These are phyloP conservation scores for Trametes polyzona DNA, from an alignment of 1,284 basidiomycete genomes.

Conservation along the genomic window DNA sequence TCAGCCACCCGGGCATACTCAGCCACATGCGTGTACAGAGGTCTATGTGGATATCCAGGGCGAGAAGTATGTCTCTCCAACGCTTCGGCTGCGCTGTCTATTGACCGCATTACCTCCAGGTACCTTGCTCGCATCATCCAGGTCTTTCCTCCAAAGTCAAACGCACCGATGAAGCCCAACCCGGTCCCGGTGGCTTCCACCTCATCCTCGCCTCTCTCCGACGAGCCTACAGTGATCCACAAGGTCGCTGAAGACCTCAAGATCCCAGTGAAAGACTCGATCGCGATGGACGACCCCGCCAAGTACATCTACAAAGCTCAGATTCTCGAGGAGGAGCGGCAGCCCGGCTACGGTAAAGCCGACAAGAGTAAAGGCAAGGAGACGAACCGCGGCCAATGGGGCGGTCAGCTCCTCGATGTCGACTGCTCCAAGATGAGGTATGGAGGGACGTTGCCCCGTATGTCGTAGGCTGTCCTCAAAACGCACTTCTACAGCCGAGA, in stretches of 20 bases:
- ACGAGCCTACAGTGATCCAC: slow-evolving; percentile 49
- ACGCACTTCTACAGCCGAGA: slow-evolving; percentile 70
- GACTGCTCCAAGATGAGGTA: slow-evolving; percentile 81
- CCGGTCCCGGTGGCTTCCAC: slow-evolving; percentile 27
- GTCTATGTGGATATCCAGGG: slow-evolving; percentile 84
- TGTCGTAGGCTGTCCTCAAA: neutral
- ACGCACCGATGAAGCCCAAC: slow-evolving; percentile 5
- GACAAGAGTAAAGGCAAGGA: slow-evolving; percentile 55
- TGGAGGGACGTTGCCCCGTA: slow-evolving; percentile 11
- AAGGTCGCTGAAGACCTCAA: slow-evolving; percentile 82
- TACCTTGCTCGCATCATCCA: slow-evolving; percentile 79
- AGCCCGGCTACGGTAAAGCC: slow-evolving; percentile 60
- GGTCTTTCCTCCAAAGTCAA: slow-evolving; percentile 64
- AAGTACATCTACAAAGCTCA: slow-evolving; percentile 90
- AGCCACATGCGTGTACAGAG: slow-evolving; percentile 48
- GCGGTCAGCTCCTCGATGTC: slow-evolving; percentile 80
- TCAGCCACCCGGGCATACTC: slow-evolving; percentile 12
- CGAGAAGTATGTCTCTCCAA: slow-evolving; percentile 63
- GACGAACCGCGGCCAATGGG: slow-evolving; percentile 51
- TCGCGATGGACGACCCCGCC: slow-evolving; percentile 75
- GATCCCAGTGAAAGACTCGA: slow-evolving; percentile 72
- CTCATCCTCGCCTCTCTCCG: slow-evolving; percentile 35
- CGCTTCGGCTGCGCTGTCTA: slow-evolving; percentile 26
- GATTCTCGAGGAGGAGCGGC: slow-evolving; percentile 76
- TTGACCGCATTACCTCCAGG: slow-evolving; percentile 45